Conservation (phyloP, 306 rosid species). For the Quercus bicolor region DNA sequence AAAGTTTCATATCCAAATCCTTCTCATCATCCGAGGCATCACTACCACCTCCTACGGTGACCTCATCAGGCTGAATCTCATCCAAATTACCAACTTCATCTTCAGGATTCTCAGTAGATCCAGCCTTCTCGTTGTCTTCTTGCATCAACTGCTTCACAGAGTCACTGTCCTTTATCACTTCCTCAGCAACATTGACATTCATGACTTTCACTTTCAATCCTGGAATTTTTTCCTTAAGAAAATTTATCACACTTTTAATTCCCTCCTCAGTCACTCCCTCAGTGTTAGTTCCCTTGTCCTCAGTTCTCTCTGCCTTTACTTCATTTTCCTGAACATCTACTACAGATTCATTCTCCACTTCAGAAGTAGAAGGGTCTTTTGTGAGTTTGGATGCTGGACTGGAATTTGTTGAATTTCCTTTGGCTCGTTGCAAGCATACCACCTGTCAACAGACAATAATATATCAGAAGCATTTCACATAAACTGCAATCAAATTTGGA, state of each 20-base stretch:
- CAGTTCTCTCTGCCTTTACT: slow-evolving; percentile 54
- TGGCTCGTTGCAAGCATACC: slow-evolving; percentile 74
- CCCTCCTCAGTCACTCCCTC: slow-evolving; percentile 94
- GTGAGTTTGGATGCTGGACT: slow-evolving; percentile 37
- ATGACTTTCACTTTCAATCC: slow-evolving; percentile 86
- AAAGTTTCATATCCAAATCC: slow-evolving; percentile 83
- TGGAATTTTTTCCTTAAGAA: slow-evolving; percentile 91
- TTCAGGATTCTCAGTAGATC: slow-evolving; percentile 54
- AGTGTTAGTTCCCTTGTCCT: slow-evolving; percentile 58
- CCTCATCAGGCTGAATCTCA: slow-evolving; percentile 64
- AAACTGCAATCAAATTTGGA: slow-evolving; percentile 3
- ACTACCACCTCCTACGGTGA: slow-evolving; percentile 53
- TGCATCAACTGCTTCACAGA: slow-evolving; percentile 70
- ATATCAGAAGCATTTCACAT: slow-evolving; percentile 17
- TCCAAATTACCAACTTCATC: slow-evolving; percentile 59
- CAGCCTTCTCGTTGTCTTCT: slow-evolving; percentile 51
- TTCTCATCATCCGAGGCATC: slow-evolving; percentile 62
- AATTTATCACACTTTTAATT: slow-evolving; percentile 83
- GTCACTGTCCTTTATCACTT: slow-evolving; percentile 55
- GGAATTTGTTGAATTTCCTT: slow-evolving; percentile 52
- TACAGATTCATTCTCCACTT: slow-evolving; percentile 49
- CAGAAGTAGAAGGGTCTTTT: slow-evolving; percentile 55
- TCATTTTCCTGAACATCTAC: slow-evolving; percentile 55
- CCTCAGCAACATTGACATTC: slow-evolving; percentile 65
- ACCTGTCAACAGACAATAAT: slow-evolving; percentile 51